Base-by-base conservation (phyloP, 2,329 filamentous ascomycete genomes). In the Pleoardoris graminearum region DNA sequence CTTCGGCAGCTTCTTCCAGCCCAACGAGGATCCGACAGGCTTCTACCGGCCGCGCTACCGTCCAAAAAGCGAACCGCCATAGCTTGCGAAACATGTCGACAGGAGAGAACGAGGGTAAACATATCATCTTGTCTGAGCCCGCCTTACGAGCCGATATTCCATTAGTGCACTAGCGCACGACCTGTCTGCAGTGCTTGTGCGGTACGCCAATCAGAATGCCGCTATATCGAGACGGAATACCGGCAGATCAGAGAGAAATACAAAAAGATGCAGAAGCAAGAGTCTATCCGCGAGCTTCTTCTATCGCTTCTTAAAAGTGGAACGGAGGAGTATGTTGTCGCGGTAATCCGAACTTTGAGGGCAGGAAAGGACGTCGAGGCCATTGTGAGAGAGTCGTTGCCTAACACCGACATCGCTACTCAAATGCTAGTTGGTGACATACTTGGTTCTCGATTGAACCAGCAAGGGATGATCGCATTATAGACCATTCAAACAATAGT, bases 171-270 rank as follows among this genome's bases (percentile, higher is more conserved):
- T 35, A 48, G 47, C 7, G 54, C 14, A 16, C 46, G 41, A 22
- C 58, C 55, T 16, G 45, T 17, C 14, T 60, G 58, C 33, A 39
- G 17, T 27, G 49, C 43, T 33, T 60, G 58, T 39, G 17, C 21
- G 5, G 16, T 21, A 6, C 42, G 53, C 32, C 32, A 46, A n/a
- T 53, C 51, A 17, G 33, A 37, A 12, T 60, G 56, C 33, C 38
- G 29, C n/a, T 54, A 59, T 23, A 19, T 27, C n/a, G 44, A 57
- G 35, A 43, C 37, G 1, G 39, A 47, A 27, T 45, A 33, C 2
- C 58, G 42, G 6, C 35, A 50, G 14, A 41, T 60, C 16, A 54
- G 50, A 44, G 56, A 51, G 25, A 51, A 30, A 38, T 54, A 47
- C 33, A 22, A 55, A n/a, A 29, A 55, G 14, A 47, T 57, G 8